Conservation (phyloP, 1,284 basidiomycete genomes). For the Vanrija pseudolonga region DNA sequence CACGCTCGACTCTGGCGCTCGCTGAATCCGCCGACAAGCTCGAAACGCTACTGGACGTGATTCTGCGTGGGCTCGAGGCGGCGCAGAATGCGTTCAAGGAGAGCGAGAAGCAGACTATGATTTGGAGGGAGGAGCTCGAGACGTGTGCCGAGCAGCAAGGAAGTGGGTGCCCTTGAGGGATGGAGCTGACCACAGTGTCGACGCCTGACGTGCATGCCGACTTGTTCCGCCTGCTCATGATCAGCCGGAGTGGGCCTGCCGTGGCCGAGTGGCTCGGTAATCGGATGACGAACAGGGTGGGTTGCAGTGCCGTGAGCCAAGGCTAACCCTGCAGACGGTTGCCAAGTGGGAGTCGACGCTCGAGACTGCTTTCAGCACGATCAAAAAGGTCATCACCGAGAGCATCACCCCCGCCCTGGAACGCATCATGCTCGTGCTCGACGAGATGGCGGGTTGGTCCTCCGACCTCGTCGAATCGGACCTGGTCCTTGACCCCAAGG, state of each 20-base stretch:
- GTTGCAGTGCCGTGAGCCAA: background rate
- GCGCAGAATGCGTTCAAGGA: slow-evolving; percentile 30
- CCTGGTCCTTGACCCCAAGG: background rate
- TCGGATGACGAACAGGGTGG: slow-evolving; percentile 37
- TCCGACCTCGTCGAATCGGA: slow-evolving; percentile 1
- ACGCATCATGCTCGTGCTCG: slow-evolving; percentile 35
- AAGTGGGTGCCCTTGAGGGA: slow-evolving; percentile 20
- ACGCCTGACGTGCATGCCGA: slow-evolving; percentile 38
- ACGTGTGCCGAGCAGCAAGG: slow-evolving; percentile 40
- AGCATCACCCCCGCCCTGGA: slow-evolving; percentile 41
- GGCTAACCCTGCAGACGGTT: slow-evolving; percentile 25
- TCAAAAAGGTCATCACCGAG: slow-evolving; percentile 33
- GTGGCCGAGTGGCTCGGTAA: slow-evolving; percentile 45
- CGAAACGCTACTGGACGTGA: slow-evolving; percentile 21
- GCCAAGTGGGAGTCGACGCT: slow-evolving; percentile 42
- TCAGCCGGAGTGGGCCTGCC: slow-evolving; percentile 32
- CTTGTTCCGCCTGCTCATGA: slow-evolving; percentile 41
- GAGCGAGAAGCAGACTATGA: slow-evolving; percentile 41
- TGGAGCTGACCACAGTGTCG: slow-evolving; percentile 19
- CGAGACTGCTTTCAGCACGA: slow-evolving; percentile 24
- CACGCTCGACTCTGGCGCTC: slow-evolving; percentile 12
- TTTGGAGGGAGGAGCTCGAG: slow-evolving; percentile 44
- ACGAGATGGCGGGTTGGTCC: slow-evolving; percentile 37
- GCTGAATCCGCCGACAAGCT: slow-evolving; percentile 30
- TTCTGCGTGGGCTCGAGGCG: slow-evolving; percentile 35